Conservation (phyloP, 2,329 filamentous ascomycete species). For the Pseudofabraea citricarpa region DNA sequence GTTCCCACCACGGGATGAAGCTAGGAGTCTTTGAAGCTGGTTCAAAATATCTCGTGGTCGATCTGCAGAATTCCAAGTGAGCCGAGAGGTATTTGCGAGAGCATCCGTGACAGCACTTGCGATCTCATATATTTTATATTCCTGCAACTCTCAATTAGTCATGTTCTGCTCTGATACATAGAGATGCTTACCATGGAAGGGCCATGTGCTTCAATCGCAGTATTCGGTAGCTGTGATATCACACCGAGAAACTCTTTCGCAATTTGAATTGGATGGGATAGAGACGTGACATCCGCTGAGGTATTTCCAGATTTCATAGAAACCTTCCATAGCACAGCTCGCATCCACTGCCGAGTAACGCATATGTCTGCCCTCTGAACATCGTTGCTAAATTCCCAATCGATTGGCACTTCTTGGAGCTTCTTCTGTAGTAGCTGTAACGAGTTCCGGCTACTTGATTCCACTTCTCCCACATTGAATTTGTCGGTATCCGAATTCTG, state of each 20-base stretch:
- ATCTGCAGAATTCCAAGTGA: slow-evolving; percentile 14
- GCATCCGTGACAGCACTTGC: slow-evolving; percentile 39
- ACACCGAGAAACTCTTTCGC: slow-evolving; percentile 40
- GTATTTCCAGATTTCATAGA: slow-evolving; percentile 3
- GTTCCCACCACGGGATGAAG: slow-evolving; percentile 38
- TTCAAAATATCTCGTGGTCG: slow-evolving; percentile 32
- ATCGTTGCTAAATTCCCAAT: slow-evolving; percentile 39
- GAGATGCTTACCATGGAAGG: slow-evolving; percentile 34
- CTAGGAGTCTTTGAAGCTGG: slow-evolving; percentile 34
- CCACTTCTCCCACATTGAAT: neutral
- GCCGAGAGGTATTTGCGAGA: slow-evolving; percentile 16
- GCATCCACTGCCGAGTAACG: slow-evolving; percentile 63
- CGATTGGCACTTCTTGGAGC: slow-evolving; percentile 34
- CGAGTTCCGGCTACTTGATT: slow-evolving; percentile 16
- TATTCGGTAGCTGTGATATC: slow-evolving; percentile 37
- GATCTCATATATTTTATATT: slow-evolving; percentile 43
- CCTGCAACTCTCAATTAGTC: too few relatives aligned
- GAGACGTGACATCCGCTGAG: slow-evolving; percentile 18
- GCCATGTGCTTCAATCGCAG: slow-evolving; percentile 44
- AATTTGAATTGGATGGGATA: slow-evolving; percentile 35
- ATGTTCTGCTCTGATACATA: too few relatives aligned
- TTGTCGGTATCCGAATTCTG: slow-evolving; percentile 7
- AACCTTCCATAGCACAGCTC: slow-evolving; percentile 57
- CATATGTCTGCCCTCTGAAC: slow-evolving; percentile 64
- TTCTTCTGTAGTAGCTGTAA: slow-evolving; percentile 37